These are phyloP conservation scores for Tympanopsis confertula DNA, from an alignment of 2,329 filamentous ascomycete genomes.

Conservation along the genomic window DNA sequence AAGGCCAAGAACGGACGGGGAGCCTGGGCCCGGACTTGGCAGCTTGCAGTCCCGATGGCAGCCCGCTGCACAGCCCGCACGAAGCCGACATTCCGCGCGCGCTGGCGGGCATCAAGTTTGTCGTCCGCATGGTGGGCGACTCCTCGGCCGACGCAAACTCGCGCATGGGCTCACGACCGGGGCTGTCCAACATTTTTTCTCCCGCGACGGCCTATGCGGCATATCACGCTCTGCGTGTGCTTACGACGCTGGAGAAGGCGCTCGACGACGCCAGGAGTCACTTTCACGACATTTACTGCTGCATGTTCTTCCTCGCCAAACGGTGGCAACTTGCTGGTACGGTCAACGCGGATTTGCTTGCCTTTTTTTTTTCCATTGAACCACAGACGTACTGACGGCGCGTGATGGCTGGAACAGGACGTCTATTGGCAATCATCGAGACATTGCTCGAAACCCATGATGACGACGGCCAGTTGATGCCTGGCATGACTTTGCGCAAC, in stretches of 20 bases:
- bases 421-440: not conserved
- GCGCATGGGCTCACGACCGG: slow-evolving; percentile 16
- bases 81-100: slow-evolving; percentile 12
- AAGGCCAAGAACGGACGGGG: no score
- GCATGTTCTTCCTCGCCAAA: slow-evolving; percentile 20
- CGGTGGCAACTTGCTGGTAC: slow-evolving; percentile 19
- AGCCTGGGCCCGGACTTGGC: no score
- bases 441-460: not conserved
- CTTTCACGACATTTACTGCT: slow-evolving; percentile 20
- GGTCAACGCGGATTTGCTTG: no score
- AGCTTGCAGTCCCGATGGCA: no score
- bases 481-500: no score
- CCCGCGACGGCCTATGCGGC: slow-evolving; percentile 20
- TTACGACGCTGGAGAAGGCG: slow-evolving; percentile 18
- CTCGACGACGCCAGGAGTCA: slow-evolving; percentile 17
- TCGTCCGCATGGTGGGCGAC: slow-evolving; percentile 21
- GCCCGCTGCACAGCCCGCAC: not conserved
- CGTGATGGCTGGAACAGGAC: no score
- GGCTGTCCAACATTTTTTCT: slow-evolving; percentile 17
- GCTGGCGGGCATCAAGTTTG: slow-evolving; percentile 22
- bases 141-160: slow-evolving; percentile 20
- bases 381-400: no score
- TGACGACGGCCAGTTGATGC: no score
- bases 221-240: slow-evolving; percentile 19
- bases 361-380: no score